Evolutionary conservation across 768 basidiomycete genomes (phyloP).

Genomic region (Termitomyces sp.): DNA sequence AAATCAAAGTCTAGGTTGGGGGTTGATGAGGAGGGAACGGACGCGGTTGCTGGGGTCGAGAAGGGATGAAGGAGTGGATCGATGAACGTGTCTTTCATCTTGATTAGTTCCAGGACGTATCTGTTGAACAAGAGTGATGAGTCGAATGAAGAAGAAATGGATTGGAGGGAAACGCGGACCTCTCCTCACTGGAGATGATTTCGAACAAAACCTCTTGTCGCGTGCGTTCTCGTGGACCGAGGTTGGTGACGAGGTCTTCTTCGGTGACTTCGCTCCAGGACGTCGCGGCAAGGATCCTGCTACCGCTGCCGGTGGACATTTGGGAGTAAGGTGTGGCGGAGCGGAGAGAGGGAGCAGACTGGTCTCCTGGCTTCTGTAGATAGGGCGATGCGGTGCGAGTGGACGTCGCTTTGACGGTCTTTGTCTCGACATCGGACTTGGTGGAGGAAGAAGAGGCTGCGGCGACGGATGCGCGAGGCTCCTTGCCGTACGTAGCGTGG

Average conservation of each 20-base stretch:
- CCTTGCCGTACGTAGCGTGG: constrained; percentile 67
- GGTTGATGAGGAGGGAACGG: constrained; percentile 50
- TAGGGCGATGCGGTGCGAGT: constrained; percentile 63
- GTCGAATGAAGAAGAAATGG: neutral
- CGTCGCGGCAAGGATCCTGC: constrained; percentile 67
- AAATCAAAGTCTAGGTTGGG: constrained; percentile 65
- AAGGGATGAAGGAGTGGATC: constrained; percentile 86
- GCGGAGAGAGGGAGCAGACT: constrained; percentile 63
- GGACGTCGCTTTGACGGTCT: constrained; percentile 45
- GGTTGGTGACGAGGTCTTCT: constrained; percentile 87
- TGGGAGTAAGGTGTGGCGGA: constrained; percentile 80
- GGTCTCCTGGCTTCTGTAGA: constrained; percentile 36
- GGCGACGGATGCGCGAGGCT: constrained; percentile 61
- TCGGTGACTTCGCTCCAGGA: constrained; percentile 96
- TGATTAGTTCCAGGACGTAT: constrained; percentile 86
- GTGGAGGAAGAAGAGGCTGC: constrained; percentile 52
- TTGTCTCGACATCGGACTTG: constrained; percentile 51
- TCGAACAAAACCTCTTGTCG: constrained; percentile 96
- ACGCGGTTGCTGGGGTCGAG: constrained; percentile 34
- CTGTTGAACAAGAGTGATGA: constrained; percentile 31
- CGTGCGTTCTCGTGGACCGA: constrained; percentile 91
- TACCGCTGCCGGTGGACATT: constrained; percentile 61
- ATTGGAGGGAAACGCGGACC: constrained; percentile 39
- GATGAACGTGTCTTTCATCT: constrained; percentile 92
- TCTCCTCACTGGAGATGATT: constrained; percentile 93